Percentiles rank a stretch among this genome's conserved stretches.
phyloP scores from a whole-genome alignment of 331 rosid genomes.

The Malus hybrid region DNA sequence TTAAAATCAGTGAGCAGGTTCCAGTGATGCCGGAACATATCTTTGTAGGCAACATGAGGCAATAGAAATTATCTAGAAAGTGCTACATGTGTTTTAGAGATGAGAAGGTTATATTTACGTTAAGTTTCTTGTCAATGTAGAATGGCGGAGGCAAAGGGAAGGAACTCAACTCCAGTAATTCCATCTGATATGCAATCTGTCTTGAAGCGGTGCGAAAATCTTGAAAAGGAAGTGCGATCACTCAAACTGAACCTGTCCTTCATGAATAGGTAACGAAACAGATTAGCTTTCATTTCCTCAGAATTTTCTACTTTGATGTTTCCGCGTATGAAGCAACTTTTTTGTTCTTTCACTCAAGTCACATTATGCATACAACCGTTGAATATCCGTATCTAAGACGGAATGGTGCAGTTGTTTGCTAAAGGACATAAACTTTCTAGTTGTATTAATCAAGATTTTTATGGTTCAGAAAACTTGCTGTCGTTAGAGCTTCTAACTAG shows the following conservation, averaged over 20 bases:
- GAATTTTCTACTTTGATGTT: not conserved
- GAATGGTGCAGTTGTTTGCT: not conserved
- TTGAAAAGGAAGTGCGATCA: constrained; percentile 97
- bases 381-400: not conserved
- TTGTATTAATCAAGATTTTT: no score
- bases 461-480: not conserved
- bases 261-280: constrained; percentile 76
- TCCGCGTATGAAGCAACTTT: not conserved
- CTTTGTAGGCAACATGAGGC: not conserved
- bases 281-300: not conserved
- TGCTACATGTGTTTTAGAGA: not conserved
- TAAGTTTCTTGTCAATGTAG: constrained; percentile 33
- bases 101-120: not conserved
- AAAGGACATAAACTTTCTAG: not conserved
- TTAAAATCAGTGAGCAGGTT: not conserved
- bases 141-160: constrained; percentile 98
- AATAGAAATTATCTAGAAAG: not conserved
- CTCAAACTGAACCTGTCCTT: constrained; percentile 88
- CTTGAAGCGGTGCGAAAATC: constrained; percentile 78
- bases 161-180: constrained; percentile 63
- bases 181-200: constrained; percentile 86
- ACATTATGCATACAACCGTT: not conserved
- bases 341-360: not conserved
- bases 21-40: not conserved
- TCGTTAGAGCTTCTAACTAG: not conserved